phyloP scores from a whole-genome alignment of 306 rosid genomes.

The Oemleria cerasiformis region DNA sequence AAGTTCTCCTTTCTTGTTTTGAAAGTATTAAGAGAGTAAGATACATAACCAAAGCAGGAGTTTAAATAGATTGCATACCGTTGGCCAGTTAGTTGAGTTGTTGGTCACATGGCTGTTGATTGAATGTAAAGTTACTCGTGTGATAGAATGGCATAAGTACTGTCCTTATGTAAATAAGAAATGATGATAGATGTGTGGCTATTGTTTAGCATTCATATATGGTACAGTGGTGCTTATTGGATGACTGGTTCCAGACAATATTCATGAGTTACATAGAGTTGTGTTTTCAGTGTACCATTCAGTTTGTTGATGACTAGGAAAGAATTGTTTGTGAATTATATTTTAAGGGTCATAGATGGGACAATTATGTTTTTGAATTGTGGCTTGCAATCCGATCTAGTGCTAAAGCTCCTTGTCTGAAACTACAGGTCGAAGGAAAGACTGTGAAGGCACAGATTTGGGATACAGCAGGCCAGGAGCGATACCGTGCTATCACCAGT shows the following conservation, averaged over 20 bases:
- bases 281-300: background rate
- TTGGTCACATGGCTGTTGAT: background rate
- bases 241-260: background rate
- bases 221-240: background rate
- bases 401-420: background rate
- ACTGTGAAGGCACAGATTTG: conserved; percentile 98
- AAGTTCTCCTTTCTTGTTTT: background rate
- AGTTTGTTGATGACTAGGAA: background rate
- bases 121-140: background rate
- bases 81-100: background rate
- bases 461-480: conserved; percentile 99
- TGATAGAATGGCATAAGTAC: too few species aligned
- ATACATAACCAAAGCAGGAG: background rate
- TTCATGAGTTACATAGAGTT: background rate
- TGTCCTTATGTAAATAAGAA: too few species aligned
- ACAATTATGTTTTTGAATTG: background rate
- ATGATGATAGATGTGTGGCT: too few species aligned
- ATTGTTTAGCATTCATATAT: too few species aligned
- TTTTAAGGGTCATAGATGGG: background rate
- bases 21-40: background rate
- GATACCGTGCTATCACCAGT: conserved; percentile 96
- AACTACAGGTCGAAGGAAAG: conserved; percentile 86
- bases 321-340: background rate
- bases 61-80: background rate
- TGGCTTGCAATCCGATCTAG: background rate